phyloP scores from a whole-genome alignment of 192 early-diverging fungal genomes.

The Coemansia sp. region DNA sequence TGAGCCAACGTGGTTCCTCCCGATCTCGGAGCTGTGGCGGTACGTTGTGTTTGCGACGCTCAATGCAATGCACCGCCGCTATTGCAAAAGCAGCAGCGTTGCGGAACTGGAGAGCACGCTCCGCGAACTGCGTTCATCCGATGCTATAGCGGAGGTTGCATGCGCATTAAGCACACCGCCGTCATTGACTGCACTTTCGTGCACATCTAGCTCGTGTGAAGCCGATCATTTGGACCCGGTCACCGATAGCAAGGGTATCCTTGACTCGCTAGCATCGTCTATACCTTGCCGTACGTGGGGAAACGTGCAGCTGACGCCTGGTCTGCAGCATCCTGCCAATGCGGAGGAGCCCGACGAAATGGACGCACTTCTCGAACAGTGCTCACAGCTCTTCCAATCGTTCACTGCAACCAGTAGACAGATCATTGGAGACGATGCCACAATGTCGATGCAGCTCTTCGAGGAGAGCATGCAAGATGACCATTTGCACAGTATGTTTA shows the following conservation, averaged over 20 bases:
- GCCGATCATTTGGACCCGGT: not conserved
- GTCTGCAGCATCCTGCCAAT: not conserved
- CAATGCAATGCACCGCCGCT: not conserved
- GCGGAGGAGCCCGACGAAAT: constrained; percentile 4
- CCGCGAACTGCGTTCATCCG: not conserved
- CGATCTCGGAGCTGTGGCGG: constrained; percentile 12
- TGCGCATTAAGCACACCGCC: not conserved
- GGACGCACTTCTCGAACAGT: constrained; percentile 14
- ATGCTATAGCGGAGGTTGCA: not conserved
- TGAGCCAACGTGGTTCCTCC: not conserved
- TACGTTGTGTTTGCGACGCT: constrained; percentile 12
- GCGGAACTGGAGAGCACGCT: not conserved
- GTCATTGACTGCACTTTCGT: not conserved
- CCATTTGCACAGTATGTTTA: constrained; percentile 12
- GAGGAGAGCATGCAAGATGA: constrained; percentile 35
- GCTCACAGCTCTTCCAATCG: constrained; percentile 20
- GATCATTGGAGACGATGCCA: not conserved
- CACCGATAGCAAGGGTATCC: not conserved
- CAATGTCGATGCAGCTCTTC: constrained; percentile 22
- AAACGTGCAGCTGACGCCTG: not conserved
- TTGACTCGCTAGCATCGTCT: not conserved
- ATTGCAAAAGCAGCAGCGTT: not conserved
- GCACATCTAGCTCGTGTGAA: not conserved
- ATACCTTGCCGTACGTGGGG: not conserved
- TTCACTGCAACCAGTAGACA: constrained; percentile 2